Evolutionary conservation across 257 asterid species (phyloP), one percentile per base, ranked within the genome.

Genomic region (Catharanthus roseus): DNA sequence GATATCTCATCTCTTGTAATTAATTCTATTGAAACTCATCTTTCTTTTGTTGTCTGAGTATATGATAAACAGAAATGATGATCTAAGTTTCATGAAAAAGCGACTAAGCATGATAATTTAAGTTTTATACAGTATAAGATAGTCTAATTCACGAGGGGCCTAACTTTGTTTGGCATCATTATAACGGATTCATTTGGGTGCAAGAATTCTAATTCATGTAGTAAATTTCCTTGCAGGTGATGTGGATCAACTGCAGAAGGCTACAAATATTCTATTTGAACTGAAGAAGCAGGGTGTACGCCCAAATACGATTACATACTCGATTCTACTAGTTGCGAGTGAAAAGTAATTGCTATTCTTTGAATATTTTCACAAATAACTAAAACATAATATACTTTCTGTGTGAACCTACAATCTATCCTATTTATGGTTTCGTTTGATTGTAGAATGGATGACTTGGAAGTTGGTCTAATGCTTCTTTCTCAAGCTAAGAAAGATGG

Each of bases 281-380:
- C 86, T 93, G 91, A 93, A 88, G 89, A 75, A 74, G 85, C 76
- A 63, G 44, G 90, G 87, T 56, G 72, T 91, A 78, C 65, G 80
- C 78, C 96, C 99, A 72, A 91, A 93, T 82, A 84, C 95, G 80
- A 85, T 91, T 80, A 93, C 97, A 69, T 93, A 93, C 85, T 86
- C 96, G 72, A 72, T 90, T 84, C 90, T 93, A 66, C 26, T 85
- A 74, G 97, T 90, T 82, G 96, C 97, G 47, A 82, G 91, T 85
- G 95, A 91, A 82, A 93, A 89, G 99, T 93, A 93, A 88, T 82
- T 75, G 67, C 84, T 79, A 74, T 58, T 47, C 60, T 69, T 74
- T 75, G 58, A 67, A 51, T 34, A 29, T 26, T 11, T 50, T 49
- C 65, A 18, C 51, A 10, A 23, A 24, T 8, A 29, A 16, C 33